Conservation (phyloP, 768 basidiomycete genomes). For the Mycena haematopus region DNA sequence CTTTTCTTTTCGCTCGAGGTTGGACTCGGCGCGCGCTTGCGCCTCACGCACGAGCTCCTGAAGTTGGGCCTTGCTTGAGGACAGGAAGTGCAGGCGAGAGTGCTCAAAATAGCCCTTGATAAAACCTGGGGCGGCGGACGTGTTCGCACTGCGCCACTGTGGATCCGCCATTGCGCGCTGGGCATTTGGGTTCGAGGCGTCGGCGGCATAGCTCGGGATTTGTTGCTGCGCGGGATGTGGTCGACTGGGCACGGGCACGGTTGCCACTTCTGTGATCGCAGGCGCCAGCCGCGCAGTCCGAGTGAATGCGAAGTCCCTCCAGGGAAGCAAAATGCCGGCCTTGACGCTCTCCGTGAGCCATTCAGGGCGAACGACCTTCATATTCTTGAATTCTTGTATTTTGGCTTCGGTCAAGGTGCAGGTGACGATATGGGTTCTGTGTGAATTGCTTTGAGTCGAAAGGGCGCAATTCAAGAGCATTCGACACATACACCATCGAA, state of each 20-base stretch:
- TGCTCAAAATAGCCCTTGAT: constrained; percentile 86
- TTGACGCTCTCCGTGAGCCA: constrained; percentile 89
- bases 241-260: constrained; percentile 37
- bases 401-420: constrained; percentile 91
- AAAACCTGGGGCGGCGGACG: constrained; percentile 85
- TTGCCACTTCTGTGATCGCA: constrained; percentile 52
- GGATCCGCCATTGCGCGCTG: constrained; percentile 82
- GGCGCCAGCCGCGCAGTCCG: constrained; percentile 55
- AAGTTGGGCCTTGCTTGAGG: constrained; percentile 92
- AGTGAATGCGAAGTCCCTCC: constrained; percentile 74
- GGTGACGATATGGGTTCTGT: constrained; percentile 90
- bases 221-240: constrained; percentile 32
- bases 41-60: constrained; percentile 80
- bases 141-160: constrained; percentile 87
- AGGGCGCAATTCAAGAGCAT: not conserved
- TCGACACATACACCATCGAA: constrained; percentile 63
- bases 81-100: constrained; percentile 91
- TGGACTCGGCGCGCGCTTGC: constrained; percentile 68
- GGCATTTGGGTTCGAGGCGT: constrained; percentile 74
- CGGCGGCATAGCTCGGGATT: constrained; percentile 70
- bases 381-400: constrained; percentile 83
- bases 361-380: constrained; percentile 89
- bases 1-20: constrained; percentile 12
- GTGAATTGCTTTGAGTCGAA: not conserved
- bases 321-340: constrained; percentile 72